phyloP scores from a whole-genome alignment of 2,329 filamentous ascomycete genomes.

The Hirsutella rhossiliensis region DNA sequence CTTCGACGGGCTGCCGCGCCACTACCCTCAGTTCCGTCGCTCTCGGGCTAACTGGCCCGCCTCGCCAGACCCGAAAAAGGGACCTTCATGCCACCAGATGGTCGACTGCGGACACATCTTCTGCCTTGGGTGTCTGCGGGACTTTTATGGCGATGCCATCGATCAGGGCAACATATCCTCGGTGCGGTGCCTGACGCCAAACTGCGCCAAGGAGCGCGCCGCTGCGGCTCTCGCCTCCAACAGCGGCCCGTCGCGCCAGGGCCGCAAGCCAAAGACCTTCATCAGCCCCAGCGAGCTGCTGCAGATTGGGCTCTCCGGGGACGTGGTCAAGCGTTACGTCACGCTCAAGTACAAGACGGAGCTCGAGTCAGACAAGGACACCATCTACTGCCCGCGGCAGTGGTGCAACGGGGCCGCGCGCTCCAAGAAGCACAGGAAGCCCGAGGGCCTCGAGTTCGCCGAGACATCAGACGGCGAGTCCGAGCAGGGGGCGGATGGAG shows the following conservation, averaged over 20 bases:
- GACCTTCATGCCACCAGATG: conserved; percentile 67
- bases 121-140: conserved; percentile 73
- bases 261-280: conserved; percentile 49
- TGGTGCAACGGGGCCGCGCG: conserved; percentile 89
- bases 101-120: conserved; percentile 83
- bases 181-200: conserved; percentile 69
- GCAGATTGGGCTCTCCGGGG: conserved; percentile 59
- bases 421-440: conserved; percentile 62
- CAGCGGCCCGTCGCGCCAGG: conserved; percentile 5
- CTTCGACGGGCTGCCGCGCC: not conserved
- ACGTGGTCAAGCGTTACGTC: conserved; percentile 74
- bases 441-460: conserved; percentile 49
- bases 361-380: conserved; percentile 82
- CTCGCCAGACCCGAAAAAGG: conserved; percentile 71
- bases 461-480: conserved; percentile 42
- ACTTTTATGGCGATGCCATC: conserved; percentile 85
- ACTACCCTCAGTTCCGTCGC: no score
- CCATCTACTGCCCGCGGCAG: conserved; percentile 79
- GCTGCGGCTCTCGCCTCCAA: conserved; percentile 11
- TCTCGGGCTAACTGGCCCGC: no score
- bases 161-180: conserved; percentile 68
- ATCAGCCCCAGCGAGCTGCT: conserved; percentile 76
- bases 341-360: conserved; percentile 85
- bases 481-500: conserved; percentile 35
- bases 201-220: conserved; percentile 56